Evolutionary conservation across 805 yeast genomes (phyloP).

Genomic region (Saccharomycopsis babjevae): DNA sequence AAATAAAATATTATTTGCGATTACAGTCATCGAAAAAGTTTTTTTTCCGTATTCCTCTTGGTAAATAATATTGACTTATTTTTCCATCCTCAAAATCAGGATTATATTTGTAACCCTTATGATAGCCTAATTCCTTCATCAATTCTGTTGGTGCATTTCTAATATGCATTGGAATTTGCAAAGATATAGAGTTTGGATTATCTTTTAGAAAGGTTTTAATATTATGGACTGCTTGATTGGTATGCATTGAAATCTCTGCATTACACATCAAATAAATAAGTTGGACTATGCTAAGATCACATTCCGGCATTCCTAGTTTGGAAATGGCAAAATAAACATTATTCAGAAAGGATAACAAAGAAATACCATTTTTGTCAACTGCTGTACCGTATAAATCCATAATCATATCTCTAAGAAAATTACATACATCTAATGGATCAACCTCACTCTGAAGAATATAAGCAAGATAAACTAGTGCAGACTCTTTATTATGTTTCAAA

Average conservation of each 20-base stretch:
- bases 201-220: constrained; percentile 19
- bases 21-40: constrained; percentile 40
- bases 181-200: constrained; percentile 12
- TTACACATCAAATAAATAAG: constrained; percentile 80
- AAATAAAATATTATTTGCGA: neutral
- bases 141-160: constrained; percentile 91
- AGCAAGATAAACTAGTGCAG: constrained; percentile 76
- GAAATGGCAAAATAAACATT: constrained; percentile 81
- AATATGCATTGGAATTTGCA: constrained; percentile 56
- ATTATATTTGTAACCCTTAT: constrained; percentile 77
- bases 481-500: constrained; percentile 83
- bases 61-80: constrained; percentile 69
- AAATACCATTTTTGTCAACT: constrained; percentile 59
- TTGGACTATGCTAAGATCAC: constrained; percentile 81
- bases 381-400: constrained; percentile 81
- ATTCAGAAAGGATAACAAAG: constrained; percentile 81
- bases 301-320: constrained; percentile 92
- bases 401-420: constrained; percentile 90
- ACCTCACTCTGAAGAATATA: constrained; percentile 89
- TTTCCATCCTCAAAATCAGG: constrained; percentile 68
- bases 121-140: constrained; percentile 84
- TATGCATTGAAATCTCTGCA: constrained; percentile 66
- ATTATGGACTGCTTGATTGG: constrained; percentile 43
- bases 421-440: constrained; percentile 78
- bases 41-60: constrained; percentile 39